phyloP scores from a whole-genome alignment of 1,284 basidiomycete genomes.

The Ceratobasidium sp. region DNA sequence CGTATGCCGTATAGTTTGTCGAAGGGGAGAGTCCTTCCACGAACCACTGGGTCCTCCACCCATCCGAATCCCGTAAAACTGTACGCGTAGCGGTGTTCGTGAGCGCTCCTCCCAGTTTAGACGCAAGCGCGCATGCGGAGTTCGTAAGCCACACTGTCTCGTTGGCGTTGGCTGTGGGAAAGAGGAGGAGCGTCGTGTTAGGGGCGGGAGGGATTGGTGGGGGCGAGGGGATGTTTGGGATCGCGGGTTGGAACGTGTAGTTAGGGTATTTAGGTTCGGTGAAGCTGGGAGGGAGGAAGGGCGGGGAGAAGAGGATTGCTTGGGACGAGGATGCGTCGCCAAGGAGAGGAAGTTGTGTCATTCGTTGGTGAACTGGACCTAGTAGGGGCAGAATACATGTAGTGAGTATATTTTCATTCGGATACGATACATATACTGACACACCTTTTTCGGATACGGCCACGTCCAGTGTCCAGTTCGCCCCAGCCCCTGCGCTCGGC shows the following conservation, averaged over 20 bases:
- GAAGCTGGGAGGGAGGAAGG: conserved; percentile 60
- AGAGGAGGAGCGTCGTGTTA: conserved; percentile 70
- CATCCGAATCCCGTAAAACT: conserved; percentile 63
- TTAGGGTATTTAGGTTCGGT: conserved; percentile 77
- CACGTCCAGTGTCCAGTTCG: conserved; percentile 64
- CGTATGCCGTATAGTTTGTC: conserved; percentile 80
- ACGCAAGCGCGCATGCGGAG: conserved; percentile 70
- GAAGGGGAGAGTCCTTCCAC: conserved; percentile 68
- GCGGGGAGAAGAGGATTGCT: conserved; percentile 80
- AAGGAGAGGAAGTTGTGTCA: conserved; percentile 67
- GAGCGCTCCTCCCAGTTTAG: conserved; percentile 50
- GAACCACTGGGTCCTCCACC: conserved; percentile 78
- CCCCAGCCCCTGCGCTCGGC: conserved; percentile 56
- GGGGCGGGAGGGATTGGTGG: conserved; percentile 59
- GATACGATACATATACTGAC: conserved; percentile 49
- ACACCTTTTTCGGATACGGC: conserved; percentile 68
- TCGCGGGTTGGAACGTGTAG: conserved; percentile 78
- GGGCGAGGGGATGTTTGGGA: conserved; percentile 63
- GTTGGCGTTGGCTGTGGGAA: conserved; percentile 60
- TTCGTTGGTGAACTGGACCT: conserved; percentile 65
- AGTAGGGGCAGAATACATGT: conserved; percentile 19
- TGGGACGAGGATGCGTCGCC: conserved; percentile 83
- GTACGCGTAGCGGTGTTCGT: conserved; percentile 14
- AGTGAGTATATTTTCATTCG: neutral
- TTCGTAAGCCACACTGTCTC: conserved; percentile 63